Conservation (phyloP, 306 rosid species). For the Hippophae tibetana region DNA sequence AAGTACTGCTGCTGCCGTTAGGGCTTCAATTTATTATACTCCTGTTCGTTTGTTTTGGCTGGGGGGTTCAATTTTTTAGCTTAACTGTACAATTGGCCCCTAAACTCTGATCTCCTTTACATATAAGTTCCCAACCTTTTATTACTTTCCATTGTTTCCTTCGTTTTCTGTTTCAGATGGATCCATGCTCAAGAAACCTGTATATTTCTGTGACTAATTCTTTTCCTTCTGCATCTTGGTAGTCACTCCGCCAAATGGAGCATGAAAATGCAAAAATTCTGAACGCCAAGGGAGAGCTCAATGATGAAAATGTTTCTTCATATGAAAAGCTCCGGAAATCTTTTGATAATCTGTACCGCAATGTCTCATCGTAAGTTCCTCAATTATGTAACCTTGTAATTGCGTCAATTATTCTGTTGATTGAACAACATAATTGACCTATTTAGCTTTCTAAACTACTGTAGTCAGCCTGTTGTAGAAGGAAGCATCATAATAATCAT, state of each 20-base stretch:
- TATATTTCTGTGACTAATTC: constrained; percentile 2
- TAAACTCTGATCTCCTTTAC: too few species aligned
- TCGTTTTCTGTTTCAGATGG: background rate
- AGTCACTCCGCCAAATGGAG: constrained; percentile 95
- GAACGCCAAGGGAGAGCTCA: constrained; percentile 93
- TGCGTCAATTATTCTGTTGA: constrained; percentile 7
- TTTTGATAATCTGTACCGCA: constrained; percentile 78
- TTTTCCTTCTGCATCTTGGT: constrained; percentile 23
- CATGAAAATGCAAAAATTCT: constrained; percentile 88
- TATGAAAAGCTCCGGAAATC: constrained; percentile 94
- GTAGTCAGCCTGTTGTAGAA: too few species aligned
- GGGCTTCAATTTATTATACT: background rate
- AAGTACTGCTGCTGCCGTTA: constrained; percentile 23
- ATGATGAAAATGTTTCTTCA: constrained; percentile 73
- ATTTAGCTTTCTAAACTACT: too few species aligned
- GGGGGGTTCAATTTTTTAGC: too few species aligned
- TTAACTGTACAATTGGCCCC: too few species aligned
- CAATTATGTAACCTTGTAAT: constrained; percentile 6
- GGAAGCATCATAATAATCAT: too few species aligned
- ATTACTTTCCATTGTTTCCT: too few species aligned
- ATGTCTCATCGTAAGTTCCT: constrained; percentile 81
- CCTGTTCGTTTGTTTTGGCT: too few species aligned
- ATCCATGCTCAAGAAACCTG: too few species aligned
- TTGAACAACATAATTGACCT: background rate
- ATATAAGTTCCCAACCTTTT: too few species aligned